A percentile compares a stretch with the other conserved stretches of the same genome.
Conservation (phyloP, 306 rosid species). For the Quercus robur region DNA sequence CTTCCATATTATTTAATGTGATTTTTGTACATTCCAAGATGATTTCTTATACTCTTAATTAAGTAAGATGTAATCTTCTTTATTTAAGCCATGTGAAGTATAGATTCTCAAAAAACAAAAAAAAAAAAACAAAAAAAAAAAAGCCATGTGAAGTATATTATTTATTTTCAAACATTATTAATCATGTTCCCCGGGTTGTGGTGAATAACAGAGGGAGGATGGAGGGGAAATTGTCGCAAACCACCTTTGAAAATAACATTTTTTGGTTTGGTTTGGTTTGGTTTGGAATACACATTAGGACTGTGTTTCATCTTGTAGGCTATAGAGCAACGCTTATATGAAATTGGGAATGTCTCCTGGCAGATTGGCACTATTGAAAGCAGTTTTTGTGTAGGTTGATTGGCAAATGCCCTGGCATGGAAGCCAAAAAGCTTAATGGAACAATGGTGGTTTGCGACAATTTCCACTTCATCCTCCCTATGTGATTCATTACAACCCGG, state of each 20-base stretch:
- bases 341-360: not conserved
- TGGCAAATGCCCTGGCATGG: no score
- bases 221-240: no score
- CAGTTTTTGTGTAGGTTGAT: no score
- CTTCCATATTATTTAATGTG: not conserved
- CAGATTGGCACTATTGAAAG: not conserved
- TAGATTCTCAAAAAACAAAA: not conserved
- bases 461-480: no score
- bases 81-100: not conserved
- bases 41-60: not conserved
- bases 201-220: no score
- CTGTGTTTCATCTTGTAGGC: not conserved
- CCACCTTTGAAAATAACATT: not conserved
- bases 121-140: no score
- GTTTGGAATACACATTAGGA: not conserved
- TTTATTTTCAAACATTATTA: no score
- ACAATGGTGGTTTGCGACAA: not conserved
- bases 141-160: no score
- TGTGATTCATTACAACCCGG: no score
- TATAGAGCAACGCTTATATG: not conserved
- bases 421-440: not conserved
- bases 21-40: not conserved
- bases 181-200: no score
- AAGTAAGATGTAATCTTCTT: not conserved
- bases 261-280: not conserved